phyloP scores from a whole-genome alignment of 768 basidiomycete genomes.

The Hemileccinum rubropunctum region DNA sequence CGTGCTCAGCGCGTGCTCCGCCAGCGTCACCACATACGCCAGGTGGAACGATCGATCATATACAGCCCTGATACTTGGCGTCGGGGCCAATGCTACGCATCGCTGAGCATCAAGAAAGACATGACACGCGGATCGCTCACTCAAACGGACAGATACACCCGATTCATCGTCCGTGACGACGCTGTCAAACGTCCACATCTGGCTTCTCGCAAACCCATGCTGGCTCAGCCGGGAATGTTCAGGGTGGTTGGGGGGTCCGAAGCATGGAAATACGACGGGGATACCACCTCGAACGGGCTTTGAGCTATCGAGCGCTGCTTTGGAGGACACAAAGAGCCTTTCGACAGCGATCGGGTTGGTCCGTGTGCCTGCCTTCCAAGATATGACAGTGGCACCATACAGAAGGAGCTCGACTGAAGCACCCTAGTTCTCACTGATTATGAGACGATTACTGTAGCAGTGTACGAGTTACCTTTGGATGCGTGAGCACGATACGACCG shows the following conservation, averaged over 20 bases:
- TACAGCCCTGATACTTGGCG: conserved; percentile 48
- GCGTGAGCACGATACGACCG: conserved; percentile 49
- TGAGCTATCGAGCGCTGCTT: conserved; percentile 74
- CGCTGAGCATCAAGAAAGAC: conserved; percentile 1
- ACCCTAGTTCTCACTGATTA: conserved; percentile 43
- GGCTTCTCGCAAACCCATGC: conserved; percentile 89
- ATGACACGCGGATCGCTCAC: conserved; percentile 42
- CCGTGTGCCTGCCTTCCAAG: conserved; percentile 66
- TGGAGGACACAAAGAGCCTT: conserved; percentile 78
- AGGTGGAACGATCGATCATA: conserved; percentile 72
- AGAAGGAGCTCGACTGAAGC: conserved; percentile 60
- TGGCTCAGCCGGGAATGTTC: conserved; percentile 72
- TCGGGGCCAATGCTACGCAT: conserved; percentile 59
- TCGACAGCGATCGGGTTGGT: conserved; percentile 45
- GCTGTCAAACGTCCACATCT: conserved; percentile 66
- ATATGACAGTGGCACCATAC: conserved; percentile 85
- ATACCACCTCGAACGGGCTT: conserved; percentile 68
- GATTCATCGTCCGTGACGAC: conserved; percentile 65
- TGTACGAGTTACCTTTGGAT: conserved; percentile 51
- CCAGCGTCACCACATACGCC: conserved; percentile 77
- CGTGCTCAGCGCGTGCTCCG: conserved; percentile 69
- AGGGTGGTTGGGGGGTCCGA: conserved; percentile 76
- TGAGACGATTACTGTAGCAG: too few relatives aligned
- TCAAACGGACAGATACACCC: conserved; percentile 72
- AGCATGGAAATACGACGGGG: conserved; percentile 78